Evolutionary conservation across 768 basidiomycete species (phyloP), one percentile per base, ranked within the genome.

Genomic region (Auricularia cornea): DNA sequence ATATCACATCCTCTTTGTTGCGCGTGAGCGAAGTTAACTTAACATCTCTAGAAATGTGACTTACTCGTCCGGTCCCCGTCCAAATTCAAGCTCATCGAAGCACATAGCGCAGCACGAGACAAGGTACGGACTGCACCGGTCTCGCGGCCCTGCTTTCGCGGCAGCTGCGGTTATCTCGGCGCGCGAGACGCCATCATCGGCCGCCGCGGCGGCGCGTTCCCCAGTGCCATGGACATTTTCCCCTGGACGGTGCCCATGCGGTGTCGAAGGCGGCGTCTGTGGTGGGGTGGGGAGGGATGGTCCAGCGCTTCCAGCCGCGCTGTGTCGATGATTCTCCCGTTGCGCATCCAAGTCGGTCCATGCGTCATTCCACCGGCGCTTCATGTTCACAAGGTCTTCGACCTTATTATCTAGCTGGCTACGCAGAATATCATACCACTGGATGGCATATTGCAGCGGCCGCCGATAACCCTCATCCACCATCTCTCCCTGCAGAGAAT

Each of bases 1-100:
- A 79, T 68, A 61, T 80, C 76, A 2, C 70, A 73, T 0, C 79
- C 76, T 1, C 76, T 66, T n/a, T 40, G 33, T 29, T n/a, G n/a
- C 30, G 26, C 23, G 14, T 35, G 35, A 35, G 35, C 73, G 23
- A n/a, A 3, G 23, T 28, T 16, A n/a, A 31, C 33, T n/a, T 26
- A 60, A 28, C 23, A 23, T 3, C n/a, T 57, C 10, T 3, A 1
- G 63, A 59, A 11, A 57, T n/a, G 3, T 23, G 23, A 60, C 74
- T 56, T 63, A 68, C 65, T 59, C 60, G 11, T 23, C 3, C 2
- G 66, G 48, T 1, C 61, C 48, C 14, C 67, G 44, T 3, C 75
- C 73, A 68, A 69, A 76, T 1, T 40, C 51, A 0, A 18, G 62
- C 6, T 70, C 68, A 0, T 70, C 72, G 62, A 77, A 78, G 54